Conservation (phyloP, 805 yeast species). For the Clavispora santaluciae region DNA sequence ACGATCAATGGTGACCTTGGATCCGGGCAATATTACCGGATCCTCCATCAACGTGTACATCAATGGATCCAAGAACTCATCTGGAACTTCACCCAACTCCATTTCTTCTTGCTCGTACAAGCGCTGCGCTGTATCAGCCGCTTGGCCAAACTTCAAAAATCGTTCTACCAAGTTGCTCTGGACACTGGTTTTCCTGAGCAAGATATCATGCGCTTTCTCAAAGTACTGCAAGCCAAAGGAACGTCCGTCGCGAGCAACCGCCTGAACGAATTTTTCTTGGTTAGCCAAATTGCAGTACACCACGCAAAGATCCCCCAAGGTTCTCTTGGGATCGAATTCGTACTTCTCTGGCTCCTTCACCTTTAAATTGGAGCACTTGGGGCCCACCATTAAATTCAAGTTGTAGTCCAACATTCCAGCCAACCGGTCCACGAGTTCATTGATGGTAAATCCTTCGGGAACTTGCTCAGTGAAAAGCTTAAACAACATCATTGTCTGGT, state of each 20-base stretch:
- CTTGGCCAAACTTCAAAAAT: slow-evolving; percentile 52
- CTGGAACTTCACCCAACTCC: slow-evolving; percentile 92
- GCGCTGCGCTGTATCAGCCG: slow-evolving; percentile 57
- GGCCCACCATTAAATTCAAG: slow-evolving; percentile 89
- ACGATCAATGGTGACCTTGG: slow-evolving; percentile 80
- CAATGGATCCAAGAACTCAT: slow-evolving; percentile 93
- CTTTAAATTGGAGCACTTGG: slow-evolving; percentile 82
- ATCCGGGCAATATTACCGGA: slow-evolving; percentile 90
- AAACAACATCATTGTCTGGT: slow-evolving; percentile 75
- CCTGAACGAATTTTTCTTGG: slow-evolving; percentile 62
- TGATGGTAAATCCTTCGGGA: slow-evolving; percentile 78
- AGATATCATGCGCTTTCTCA: slow-evolving; percentile 62
- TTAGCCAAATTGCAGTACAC: slow-evolving; percentile 69
- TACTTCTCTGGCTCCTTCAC: slow-evolving; percentile 81
- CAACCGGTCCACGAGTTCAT: slow-evolving; percentile 88
- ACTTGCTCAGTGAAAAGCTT: slow-evolving; percentile 79
- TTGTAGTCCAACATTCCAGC: slow-evolving; percentile 96
- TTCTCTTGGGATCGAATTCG: slow-evolving; percentile 71
- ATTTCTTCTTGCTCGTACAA: slow-evolving; percentile 77
- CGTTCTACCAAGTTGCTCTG: slow-evolving; percentile 46
- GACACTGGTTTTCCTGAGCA: slow-evolving; percentile 49
- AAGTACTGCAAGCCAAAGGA: slow-evolving; percentile 71
- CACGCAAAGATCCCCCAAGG: slow-evolving; percentile 64
- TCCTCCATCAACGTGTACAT: slow-evolving; percentile 95
- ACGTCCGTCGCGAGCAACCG: slow-evolving; percentile 89